These are phyloP conservation scores for Rhododendron henanense DNA, from an alignment of 148 eudicot species.

Conservation along the genomic window DNA sequence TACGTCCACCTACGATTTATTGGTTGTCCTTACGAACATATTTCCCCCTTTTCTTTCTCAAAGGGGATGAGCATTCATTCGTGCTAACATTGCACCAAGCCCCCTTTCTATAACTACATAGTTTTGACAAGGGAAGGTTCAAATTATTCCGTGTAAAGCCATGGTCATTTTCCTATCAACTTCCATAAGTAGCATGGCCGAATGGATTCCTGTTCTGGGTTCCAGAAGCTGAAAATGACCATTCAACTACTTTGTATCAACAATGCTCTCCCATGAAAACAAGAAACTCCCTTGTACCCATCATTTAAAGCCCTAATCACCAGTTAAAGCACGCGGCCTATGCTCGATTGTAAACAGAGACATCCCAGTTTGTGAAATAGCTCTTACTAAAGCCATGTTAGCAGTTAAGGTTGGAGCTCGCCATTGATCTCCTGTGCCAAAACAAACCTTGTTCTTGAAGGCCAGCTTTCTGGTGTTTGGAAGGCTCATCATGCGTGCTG, in stretches of 20 bases:
- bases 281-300: not conserved
- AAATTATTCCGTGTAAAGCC: not conserved
- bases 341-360: slow-evolving; percentile 68
- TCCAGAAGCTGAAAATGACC: not conserved
- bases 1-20: not conserved
- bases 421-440: slow-evolving; percentile 89
- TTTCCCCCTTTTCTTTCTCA: not conserved
- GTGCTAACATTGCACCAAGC: not conserved
- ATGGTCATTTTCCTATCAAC: not conserved
- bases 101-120: not conserved
- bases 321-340: slow-evolving; percentile 76
- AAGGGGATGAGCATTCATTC: not conserved
- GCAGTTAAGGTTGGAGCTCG: slow-evolving; percentile 85
- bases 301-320: slow-evolving; percentile 35
- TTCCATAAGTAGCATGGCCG: not conserved
- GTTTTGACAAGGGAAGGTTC: not conserved
- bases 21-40: not conserved
- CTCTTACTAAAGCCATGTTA: slow-evolving; percentile 90
- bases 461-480: slow-evolving; percentile 89
- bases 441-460: slow-evolving; percentile 75
- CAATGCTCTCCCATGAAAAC: not conserved
- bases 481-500: slow-evolving; percentile 66
- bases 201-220: not conserved
- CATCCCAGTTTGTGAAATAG: slow-evolving; percentile 88
- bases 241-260: not conserved